Base-by-base conservation (phyloP, 345 rosid species). In the Limnanthes douglasii region DNA sequence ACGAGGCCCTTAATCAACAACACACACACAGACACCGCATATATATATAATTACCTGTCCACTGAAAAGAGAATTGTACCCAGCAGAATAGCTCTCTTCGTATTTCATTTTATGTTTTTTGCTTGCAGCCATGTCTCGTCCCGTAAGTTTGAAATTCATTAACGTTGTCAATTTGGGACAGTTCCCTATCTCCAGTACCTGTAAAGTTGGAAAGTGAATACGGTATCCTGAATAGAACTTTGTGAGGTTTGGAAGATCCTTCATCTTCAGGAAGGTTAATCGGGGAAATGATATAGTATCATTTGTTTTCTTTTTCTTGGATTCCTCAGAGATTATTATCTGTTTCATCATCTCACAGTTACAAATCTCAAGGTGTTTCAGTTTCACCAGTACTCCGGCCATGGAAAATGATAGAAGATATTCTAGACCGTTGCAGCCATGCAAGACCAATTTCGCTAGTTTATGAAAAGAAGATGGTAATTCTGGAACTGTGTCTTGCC, bases 241-340 rank as follows among this genome's bases (percentile, higher is more conserved):
- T 4, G 0, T 19, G 9, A 63, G 47, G 17, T 44, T 11, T 4
- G 23, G 34, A 13, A 57, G 15, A 1, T 21, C 4, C 0, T 9
- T 0, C 18, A 64, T 45, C 8, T 1, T 2, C 5, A 64, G 1
- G 1, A 15, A 1, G 17, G 8, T 34, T 12, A 64, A 8, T 1
- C 8, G 12, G 1, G 19, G 48, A 24, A 64, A 59, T 8, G n/a
- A 29, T 8, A 13, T 29, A 3, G 32, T 29, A 8, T 29, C 10
- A n/a, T n/a, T n/a, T n/a, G n/a, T n/a, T n/a, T n/a, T n/a, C n/a
- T n/a, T n/a, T n/a, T n/a, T n/a, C n/a, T n/a, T n/a, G n/a, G n/a
- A n/a, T 13, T 29, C 32, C 32, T 29, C 32, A 8, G 32, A 3
- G 10, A 29, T 3, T 29, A 29, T 13, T 29, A 29, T 29, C 32